Evolutionary conservation across 2,329 filamentous ascomycete genomes (phyloP).

Genomic region (Aspergillus awamori): DNA sequence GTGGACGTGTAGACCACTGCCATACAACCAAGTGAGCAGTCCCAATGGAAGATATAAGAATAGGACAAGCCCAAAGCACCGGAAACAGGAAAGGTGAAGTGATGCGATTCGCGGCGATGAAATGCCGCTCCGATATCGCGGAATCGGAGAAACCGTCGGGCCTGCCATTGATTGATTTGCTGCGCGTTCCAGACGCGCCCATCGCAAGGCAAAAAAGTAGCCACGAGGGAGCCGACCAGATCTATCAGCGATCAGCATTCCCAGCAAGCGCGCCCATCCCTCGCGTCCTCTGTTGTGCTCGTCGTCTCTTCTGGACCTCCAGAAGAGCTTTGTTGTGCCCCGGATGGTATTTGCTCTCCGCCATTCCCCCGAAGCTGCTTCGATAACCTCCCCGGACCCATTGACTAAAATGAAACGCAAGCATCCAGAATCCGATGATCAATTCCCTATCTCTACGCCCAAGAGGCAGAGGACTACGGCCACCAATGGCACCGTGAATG

Average conservation of each 20-base stretch:
- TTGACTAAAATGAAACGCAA: slow-evolving; percentile 47
- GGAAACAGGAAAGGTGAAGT: neutral
- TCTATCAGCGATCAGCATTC: slow-evolving; percentile 19
- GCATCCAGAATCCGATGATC: slow-evolving; percentile 42
- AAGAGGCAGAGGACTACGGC: slow-evolving; percentile 40
- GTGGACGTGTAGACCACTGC: slow-evolving; percentile 12
- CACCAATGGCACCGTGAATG: slow-evolving; percentile 32
- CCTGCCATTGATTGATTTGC: slow-evolving; percentile 5
- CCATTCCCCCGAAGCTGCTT: slow-evolving; percentile 5
- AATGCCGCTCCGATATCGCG: slow-evolving; percentile 33
- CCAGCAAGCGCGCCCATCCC: slow-evolving; percentile 19
- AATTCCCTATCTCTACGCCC: slow-evolving; percentile 41
- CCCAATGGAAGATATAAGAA: neutral
- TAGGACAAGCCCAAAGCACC: slow-evolving; percentile 4
- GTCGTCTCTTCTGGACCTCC: slow-evolving; percentile 3
- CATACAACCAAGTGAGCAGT: neutral
- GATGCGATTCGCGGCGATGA: slow-evolving; percentile 11
- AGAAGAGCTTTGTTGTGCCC: slow-evolving; percentile 9
- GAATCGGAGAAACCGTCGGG: slow-evolving; percentile 36
- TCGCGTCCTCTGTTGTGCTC: slow-evolving; percentile 25
- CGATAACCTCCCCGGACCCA: neutral
- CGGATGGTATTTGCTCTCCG: slow-evolving; percentile 36
- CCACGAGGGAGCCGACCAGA: slow-evolving; percentile 9
- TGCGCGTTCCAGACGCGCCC: slow-evolving; percentile 25
- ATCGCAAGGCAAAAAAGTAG: slow-evolving; percentile 10